Base-by-base conservation (phyloP, 2,329 filamentous ascomycete genomes). In the Arthrobotrys pseudoclavata region DNA sequence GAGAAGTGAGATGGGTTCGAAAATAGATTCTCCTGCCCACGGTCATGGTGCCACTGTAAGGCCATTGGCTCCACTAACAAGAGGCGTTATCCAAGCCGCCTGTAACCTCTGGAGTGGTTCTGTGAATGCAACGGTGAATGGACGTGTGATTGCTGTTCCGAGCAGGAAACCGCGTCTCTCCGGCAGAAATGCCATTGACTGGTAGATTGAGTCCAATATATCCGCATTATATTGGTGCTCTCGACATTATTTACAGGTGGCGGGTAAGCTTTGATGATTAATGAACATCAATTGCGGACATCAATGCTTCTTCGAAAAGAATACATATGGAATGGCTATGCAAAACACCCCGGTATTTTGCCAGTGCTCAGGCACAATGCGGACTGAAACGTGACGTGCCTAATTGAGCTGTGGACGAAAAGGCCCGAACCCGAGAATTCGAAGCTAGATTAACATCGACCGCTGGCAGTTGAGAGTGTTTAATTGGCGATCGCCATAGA, bases 371-470 rank as follows among this genome's bases (percentile, higher is more conserved):
- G 66, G 66, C 66, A 66, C 72, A 70, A 76, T 76, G 66, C 72
- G 64, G 40, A 52, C 34, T 76, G 72, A 76, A 76, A 76, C 72
- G 40, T 40, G 61, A 76, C 66, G 61, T 70, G 57, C 66, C 66
- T 62, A 37, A 69, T 52, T 48, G 22, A 34, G 52, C 20, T 42
- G n/a, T n/a, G 20, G 34, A 42, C 31, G 10, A 50, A 22, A 50
- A 24, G 13, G 9, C 10, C 20, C 18, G 47, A 50, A 24, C 45
- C 42, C 45, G 15, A 18, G 40, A 18, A n/a, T 18, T 55, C 50
- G 50, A 53, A 15, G 22, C 20, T 15, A 37, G 52, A 55, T 20
- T n/a, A 37, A 37, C 29, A 20, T 60, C 55, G 55, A 60, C 55
- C 20, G 47, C 42, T 45, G 42, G 29, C 5, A 1, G 29, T n/a